Conservation (phyloP, 2,329 filamentous ascomycete species). For the Beauveria brongniartii region DNA sequence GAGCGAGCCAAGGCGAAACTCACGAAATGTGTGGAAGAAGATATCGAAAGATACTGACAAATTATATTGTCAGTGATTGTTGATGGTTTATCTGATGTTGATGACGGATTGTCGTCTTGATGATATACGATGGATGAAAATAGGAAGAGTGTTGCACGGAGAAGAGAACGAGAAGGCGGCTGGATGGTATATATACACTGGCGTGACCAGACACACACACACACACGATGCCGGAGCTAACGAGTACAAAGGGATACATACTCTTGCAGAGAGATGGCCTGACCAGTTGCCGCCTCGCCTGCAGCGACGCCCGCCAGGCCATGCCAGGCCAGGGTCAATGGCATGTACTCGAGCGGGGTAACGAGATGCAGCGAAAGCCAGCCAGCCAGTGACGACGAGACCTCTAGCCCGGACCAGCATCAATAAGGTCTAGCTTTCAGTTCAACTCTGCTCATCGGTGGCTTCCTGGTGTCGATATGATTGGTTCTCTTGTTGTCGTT, state of each 20-base stretch:
- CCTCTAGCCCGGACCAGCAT: background rate
- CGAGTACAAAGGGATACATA: slow-evolving; percentile 6
- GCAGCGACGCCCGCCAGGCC: background rate
- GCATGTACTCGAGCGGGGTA: slow-evolving; percentile 7
- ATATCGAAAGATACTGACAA: background rate
- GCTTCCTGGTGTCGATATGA: background rate
- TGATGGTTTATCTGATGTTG: background rate
- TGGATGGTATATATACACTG: slow-evolving; percentile 2
- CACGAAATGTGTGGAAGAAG: background rate
- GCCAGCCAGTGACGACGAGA: background rate
- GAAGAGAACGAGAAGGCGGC: background rate
- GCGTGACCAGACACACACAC: background rate
- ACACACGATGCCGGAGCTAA: background rate
- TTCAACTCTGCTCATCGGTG: too few species aligned
- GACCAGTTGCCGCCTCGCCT: background rate
- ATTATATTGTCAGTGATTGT: background rate
- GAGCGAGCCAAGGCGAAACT: background rate
- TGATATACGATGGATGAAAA: background rate
- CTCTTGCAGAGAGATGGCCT: background rate
- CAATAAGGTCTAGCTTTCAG: background rate
- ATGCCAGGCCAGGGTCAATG: background rate
- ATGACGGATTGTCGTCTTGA: background rate
- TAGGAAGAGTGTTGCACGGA: background rate
- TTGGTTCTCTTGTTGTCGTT: background rate
- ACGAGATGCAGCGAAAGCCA: background rate